Evolutionary conservation across 202 grass and related monocot species (phyloP).

Genomic region (Cymbopogon flexuosus): DNA sequence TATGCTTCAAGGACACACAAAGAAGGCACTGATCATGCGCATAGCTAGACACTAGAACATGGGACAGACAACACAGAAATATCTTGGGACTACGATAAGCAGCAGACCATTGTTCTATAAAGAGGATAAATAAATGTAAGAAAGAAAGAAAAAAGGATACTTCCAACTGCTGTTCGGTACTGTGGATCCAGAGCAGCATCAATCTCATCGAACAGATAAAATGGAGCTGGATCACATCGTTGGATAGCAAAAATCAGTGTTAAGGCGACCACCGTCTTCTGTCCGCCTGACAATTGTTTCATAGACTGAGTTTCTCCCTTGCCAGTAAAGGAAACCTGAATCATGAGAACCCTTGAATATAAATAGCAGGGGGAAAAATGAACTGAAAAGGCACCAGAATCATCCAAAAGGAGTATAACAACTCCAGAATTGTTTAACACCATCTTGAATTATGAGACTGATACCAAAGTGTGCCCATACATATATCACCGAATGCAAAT

Average conservation of each 20-base stretch:
- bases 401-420: background rate
- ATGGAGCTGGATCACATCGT: conserved; percentile 93
- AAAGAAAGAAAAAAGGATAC: conserved; percentile 67
- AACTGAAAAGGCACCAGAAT: conserved; percentile 1
- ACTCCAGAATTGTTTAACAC: background rate
- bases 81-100: background rate
- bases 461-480: background rate
- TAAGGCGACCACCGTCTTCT: conserved; percentile 90
- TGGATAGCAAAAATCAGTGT: conserved; percentile 97
- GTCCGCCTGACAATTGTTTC: conserved; percentile 95
- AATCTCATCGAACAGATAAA: conserved; percentile 98
- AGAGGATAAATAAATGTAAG: background rate
- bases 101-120: background rate
- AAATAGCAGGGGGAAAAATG: background rate
- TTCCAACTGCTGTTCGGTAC: conserved; percentile 85
- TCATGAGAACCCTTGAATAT: background rate
- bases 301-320: conserved; percentile 97
- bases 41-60: background rate
- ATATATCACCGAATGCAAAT: conserved; percentile 15
- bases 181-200: conserved; percentile 95
- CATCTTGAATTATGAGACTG: background rate
- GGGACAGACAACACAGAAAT: conserved; percentile 9
- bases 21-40: background rate
- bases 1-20: background rate
- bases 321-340: conserved; percentile 96